Evolutionary conservation across 495 filamentous ascomycete genomes (phyloP).

Genomic region (Physcia stellaris): DNA sequence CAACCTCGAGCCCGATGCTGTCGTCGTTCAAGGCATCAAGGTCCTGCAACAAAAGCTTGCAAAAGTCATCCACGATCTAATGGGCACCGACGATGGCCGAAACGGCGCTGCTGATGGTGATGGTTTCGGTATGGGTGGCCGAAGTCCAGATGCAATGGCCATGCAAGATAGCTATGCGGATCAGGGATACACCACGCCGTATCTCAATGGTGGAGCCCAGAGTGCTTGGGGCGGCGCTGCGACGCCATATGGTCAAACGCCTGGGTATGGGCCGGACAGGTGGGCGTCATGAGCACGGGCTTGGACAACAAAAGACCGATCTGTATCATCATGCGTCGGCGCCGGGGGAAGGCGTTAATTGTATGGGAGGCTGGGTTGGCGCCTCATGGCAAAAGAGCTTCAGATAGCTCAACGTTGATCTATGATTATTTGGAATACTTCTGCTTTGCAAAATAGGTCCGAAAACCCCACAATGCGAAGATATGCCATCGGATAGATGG

Average conservation of each 20-base stretch:
- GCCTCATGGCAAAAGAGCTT: too few relatives aligned
- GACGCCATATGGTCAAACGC: slow-evolving; percentile 54
- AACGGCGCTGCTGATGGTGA: slow-evolving; percentile 33
- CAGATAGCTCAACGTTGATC: too few relatives aligned
- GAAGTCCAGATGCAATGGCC: background rate
- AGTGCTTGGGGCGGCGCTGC: slow-evolving; percentile 59
- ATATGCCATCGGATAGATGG: too few relatives aligned
- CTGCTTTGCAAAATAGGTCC: too few relatives aligned
- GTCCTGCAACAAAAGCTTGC: slow-evolving; percentile 84
- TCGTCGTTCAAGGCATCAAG: slow-evolving; percentile 79
- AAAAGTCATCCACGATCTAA: slow-evolving; percentile 61
- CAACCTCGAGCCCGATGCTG: slow-evolving; percentile 70
- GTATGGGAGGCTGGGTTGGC: too few relatives aligned
- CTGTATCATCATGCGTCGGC: too few relatives aligned
- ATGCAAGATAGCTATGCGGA: slow-evolving; percentile 38
- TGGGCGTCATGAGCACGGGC: slow-evolving; percentile 10
- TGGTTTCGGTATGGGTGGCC: slow-evolving; percentile 43
- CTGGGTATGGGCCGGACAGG: slow-evolving; percentile 30
- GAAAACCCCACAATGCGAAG: too few relatives aligned
- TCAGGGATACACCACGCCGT: slow-evolving; percentile 64
- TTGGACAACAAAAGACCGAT: too few relatives aligned
- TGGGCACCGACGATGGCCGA: slow-evolving; percentile 34
- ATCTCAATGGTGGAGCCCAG: slow-evolving; percentile 42
- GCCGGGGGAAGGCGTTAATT: too few relatives aligned
- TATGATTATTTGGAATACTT: too few relatives aligned